phyloP scores from a whole-genome alignment of 2,329 filamentous ascomycete genomes.

The Epichloe festucae region DNA sequence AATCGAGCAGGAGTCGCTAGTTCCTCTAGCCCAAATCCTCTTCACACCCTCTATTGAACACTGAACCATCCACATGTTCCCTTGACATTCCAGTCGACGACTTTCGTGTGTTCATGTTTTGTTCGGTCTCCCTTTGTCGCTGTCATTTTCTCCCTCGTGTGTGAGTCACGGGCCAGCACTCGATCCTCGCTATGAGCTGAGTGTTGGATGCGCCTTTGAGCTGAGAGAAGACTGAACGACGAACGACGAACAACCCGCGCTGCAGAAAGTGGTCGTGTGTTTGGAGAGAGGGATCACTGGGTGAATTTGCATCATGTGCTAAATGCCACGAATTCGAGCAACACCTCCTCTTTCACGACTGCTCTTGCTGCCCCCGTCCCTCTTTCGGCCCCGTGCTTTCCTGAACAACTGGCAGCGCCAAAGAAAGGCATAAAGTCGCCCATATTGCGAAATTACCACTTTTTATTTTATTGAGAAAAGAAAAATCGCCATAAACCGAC shows the following conservation, averaged over 20 bases:
- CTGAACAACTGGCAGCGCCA: background rate
- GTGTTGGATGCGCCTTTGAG: constrained; percentile 1
- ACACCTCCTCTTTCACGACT: constrained; percentile 1
- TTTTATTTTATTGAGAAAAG: background rate
- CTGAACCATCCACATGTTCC: constrained; percentile 4
- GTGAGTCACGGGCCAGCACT: background rate
- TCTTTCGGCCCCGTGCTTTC: background rate
- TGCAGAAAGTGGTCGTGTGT: background rate
- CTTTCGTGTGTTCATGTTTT: constrained; percentile 1
- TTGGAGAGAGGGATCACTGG: constrained; percentile 1
- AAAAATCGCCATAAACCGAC: background rate
- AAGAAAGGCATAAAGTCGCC: background rate
- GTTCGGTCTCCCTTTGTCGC: background rate
- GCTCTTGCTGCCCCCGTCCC: background rate
- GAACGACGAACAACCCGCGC: constrained; percentile 1
- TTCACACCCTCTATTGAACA: constrained; percentile 5
- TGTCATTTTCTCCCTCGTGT: background rate
- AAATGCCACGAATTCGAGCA: constrained; percentile 4
- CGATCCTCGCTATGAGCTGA: constrained; percentile 4
- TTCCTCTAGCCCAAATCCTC: constrained; percentile 4
- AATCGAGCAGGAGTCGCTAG: constrained; percentile 5
- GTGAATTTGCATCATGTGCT: constrained; percentile 6
- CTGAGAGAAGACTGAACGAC: background rate
- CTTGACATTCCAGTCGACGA: constrained; percentile 5
- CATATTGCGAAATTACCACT: background rate